Evolutionary conservation across 345 rosid species (phyloP), one percentile per base, ranked within the genome.

Genomic region (Streptanthus diversifolius): DNA sequence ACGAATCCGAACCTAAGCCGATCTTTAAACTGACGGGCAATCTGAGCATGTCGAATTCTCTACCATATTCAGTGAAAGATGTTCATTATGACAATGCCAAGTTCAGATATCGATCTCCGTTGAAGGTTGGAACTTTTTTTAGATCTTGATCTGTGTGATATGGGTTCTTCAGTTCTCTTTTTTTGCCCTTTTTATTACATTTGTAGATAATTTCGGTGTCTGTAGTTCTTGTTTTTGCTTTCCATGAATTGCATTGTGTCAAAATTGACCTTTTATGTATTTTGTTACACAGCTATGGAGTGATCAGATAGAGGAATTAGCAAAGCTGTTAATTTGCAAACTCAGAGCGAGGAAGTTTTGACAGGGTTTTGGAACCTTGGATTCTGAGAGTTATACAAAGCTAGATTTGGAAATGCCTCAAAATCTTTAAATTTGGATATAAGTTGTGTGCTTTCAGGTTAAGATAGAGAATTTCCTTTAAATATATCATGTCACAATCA

Each of bases 21-120:
- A 62, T 71, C 67, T 30, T 37, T 70, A n/a, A 7, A 44, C 61
- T 25, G 0, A 44, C 4, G 5, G 41, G 43, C 66, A 45, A 71
- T 61, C 79, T 63, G 37, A 83, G 22, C 32, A 91, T 91, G 97
- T 85, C 93, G 81, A 82, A 83, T 37, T 76, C 90, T 29, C 83
- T 90, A 32, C 97, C 97, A 9, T 88, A 86, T 74, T 90, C 99
- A 7, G 75, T 80, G 79, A 90, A 83, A 83, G 98, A 95, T 84
- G 75, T 95, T 36, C 83, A 87, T 71, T 91, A 91, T 83, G 99
- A 91, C 73, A 90, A 91, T 81, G 98, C 93, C 81, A 95, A 95
- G 87, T 91, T 90, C 77, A 92, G 90, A 67, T 93, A 83, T 54
- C 93, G 99, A 63, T 88, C 92, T 68, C 76, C 83, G 67, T 66